Conservation (phyloP, 371 early-diverging fungal species). For the Circinella umbellata region DNA sequence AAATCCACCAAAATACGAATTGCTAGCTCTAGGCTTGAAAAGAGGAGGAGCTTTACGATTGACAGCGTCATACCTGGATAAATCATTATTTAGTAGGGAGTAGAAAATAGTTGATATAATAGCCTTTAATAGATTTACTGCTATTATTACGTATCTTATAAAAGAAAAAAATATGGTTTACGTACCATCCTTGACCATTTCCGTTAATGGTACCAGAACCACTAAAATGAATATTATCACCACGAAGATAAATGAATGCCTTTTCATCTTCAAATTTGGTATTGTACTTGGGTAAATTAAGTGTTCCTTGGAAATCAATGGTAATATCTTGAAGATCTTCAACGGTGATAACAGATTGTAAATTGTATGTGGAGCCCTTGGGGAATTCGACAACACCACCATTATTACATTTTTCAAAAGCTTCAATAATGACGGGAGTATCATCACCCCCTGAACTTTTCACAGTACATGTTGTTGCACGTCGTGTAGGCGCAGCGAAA, state of each 20-base stretch:
- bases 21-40: slow-evolving; percentile 33
- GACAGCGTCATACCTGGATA: slow-evolving; percentile 24
- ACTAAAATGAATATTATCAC: slow-evolving; percentile 32
- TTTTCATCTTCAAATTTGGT: slow-evolving; percentile 27
- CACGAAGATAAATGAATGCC: slow-evolving; percentile 32
- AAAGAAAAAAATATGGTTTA: not conserved
- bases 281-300: slow-evolving; percentile 31
- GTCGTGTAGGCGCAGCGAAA: too few relatives aligned
- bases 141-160: too few relatives aligned
- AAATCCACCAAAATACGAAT: slow-evolving; percentile 37
- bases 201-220: slow-evolving; percentile 29
- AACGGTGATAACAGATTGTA: slow-evolving; percentile 26
- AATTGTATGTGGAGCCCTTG: slow-evolving; percentile 29
- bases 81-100: not conserved
- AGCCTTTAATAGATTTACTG: too few relatives aligned
- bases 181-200: slow-evolving; percentile 41
- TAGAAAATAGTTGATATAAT: too few relatives aligned
- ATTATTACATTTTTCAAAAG: slow-evolving; percentile 35
- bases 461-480: slow-evolving; percentile 30
- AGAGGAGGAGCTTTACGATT: slow-evolving; percentile 38
- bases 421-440: slow-evolving; percentile 25
- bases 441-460: slow-evolving; percentile 28
- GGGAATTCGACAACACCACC: slow-evolving; percentile 43
- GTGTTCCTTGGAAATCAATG: slow-evolving; percentile 32
- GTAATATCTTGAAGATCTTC: slow-evolving; percentile 30